Base-by-base conservation (phyloP, 2,329 filamentous ascomycete genomes). In the Penicillium freii region DNA sequence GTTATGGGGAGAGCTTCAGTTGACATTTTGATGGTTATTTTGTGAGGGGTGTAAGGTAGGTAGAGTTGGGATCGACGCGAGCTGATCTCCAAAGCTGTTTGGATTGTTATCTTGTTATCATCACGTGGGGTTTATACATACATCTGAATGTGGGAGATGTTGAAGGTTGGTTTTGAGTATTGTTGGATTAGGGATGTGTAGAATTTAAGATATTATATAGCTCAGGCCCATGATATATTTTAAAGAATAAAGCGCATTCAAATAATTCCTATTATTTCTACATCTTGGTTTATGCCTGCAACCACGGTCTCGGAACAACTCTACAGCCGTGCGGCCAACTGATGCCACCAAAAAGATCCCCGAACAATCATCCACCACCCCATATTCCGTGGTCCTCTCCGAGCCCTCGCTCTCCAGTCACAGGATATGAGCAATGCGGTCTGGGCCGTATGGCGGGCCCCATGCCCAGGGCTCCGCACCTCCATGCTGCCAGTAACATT, bases 1-100 rank as follows among this genome's bases (percentile, higher is more conserved):
- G 77, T 72, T 59, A 85, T 84, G 31, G 82, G 81, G 17, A 66
- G 65, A 11, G 79, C 64, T 66, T 77, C 72, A 40, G 76, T 66
- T 39, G 82, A 82, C 82, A 84, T 85, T 44, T 62, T 56, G 43
- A 25, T 29, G 25, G 10, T 60, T 40, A n/a, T 42, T 13, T 29
- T 23, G 36, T 29, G 29, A 42, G 15, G 11, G 19, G 11, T 31
- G 15, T 11, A 45, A 45, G 47, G 9, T 38, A 45, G 47, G 9
- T 38, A 15, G 19, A 50, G 27, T 23, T 44, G 39, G 10, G 11
- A 25, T 38, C 25, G 25, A 51, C 44, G 39, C 47, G 46, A 23
- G 39, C 17, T 39, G 36, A 51, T 51, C 27, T 25, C 40, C 39
- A 29, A 27, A 23, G 23, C 25, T 42, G 21, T 15, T 48, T 23